Conservation (phyloP, 106 monocot genomes). For the Ottelia alismoides region DNA sequence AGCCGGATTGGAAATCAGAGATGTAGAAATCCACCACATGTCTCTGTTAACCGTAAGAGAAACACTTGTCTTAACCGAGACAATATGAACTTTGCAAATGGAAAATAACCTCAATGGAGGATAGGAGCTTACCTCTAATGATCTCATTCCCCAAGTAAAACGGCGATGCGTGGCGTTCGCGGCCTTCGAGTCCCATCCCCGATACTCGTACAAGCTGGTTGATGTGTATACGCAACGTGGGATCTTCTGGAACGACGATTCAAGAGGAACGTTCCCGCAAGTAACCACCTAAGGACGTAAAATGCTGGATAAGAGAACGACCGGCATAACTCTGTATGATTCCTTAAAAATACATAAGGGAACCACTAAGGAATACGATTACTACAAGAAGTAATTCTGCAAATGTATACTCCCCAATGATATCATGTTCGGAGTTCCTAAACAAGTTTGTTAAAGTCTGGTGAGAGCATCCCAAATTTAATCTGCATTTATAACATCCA, state of each 20-base stretch:
- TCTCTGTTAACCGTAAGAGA: too few species aligned
- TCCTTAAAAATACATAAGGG: slow-evolving; percentile 46
- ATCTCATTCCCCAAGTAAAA: slow-evolving; percentile 13
- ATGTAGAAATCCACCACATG: too few species aligned
- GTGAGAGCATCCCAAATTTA: too few species aligned
- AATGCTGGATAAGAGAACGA: too few species aligned
- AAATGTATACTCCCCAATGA: neutral
- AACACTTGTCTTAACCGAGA: too few species aligned
- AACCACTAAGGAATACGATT: neutral
- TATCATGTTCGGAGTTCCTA: neutral
- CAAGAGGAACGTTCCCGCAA: too few species aligned
- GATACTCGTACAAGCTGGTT: slow-evolving; percentile 69
- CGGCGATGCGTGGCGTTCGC: slow-evolving; percentile 12
- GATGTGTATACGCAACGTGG: too few species aligned
- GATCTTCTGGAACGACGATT: too few species aligned
- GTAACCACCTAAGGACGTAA: slow-evolving; percentile 67
- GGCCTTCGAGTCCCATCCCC: too few species aligned
- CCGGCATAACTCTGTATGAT: too few species aligned
- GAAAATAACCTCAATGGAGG: neutral
- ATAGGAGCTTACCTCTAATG: slow-evolving; percentile 12
- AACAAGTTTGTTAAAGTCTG: neutral
- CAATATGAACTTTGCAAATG: neutral
- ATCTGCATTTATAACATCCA: too few species aligned
- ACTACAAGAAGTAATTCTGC: neutral
- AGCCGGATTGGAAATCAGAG: too few species aligned